Evolutionary conservation across 2,329 filamentous ascomycete genomes (phyloP).

Genomic region (Lasiodiplodia gonubiensis): DNA sequence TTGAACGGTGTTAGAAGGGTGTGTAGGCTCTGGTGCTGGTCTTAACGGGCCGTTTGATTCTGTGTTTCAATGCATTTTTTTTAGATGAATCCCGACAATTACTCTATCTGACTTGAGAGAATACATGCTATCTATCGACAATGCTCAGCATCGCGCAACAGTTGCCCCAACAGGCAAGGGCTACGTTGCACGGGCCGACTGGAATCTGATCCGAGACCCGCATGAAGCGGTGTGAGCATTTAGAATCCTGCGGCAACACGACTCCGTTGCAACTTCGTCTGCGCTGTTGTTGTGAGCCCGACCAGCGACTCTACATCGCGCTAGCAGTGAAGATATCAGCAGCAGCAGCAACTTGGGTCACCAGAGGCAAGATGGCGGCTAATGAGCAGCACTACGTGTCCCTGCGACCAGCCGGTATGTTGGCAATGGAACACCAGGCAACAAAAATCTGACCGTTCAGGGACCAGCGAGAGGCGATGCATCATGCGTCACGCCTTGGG

Average conservation of each 20-base stretch:
- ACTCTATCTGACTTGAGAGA: not conserved
- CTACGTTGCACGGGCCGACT: conserved; percentile 3
- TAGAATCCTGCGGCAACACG: not conserved
- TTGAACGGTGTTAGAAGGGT: not conserved
- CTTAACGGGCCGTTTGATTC: not conserved
- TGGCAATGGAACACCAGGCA: not conserved
- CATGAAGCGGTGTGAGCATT: not conserved
- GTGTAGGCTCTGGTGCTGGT: not conserved
- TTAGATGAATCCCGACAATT: not conserved
- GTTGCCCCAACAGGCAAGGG: not conserved
- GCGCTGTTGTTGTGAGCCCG: not conserved
- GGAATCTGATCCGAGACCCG: not conserved
- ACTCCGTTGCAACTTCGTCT: not conserved
- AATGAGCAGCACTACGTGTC: not conserved
- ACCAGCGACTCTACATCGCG: not conserved
- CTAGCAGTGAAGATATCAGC: not conserved
- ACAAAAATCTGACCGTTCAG: conserved; percentile 24
- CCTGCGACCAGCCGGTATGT: conserved; percentile 12
- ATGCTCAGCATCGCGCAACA: not conserved
- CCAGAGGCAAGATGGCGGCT: not conserved
- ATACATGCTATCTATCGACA: not conserved
- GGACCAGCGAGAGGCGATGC: conserved; percentile 31
- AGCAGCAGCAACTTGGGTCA: not conserved
- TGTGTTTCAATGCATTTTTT: not conserved
- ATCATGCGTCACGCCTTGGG: conserved; percentile 32